Evolutionary conservation across 2,329 filamentous ascomycete genomes (phyloP).

Genomic region (Botrytis byssoidea): DNA sequence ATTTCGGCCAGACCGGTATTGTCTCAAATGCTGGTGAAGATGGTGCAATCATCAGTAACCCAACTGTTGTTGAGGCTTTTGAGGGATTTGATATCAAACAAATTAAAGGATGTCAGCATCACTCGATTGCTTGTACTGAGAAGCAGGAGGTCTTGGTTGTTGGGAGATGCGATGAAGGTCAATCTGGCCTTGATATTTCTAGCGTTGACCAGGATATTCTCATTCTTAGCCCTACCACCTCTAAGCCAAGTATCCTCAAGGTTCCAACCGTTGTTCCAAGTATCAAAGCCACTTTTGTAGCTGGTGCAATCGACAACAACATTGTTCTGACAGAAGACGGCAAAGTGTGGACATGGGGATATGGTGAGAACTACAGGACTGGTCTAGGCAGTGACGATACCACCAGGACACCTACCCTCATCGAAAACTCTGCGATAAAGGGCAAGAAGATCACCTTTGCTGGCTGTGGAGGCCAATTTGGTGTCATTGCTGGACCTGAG

Average conservation of each 20-base stretch:
- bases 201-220: constrained; percentile 57
- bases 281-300: constrained; percentile 43
- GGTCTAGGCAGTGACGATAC: constrained; percentile 76
- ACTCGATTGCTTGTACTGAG: constrained; percentile 64
- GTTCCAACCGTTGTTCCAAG: constrained; percentile 55
- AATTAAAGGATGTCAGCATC: constrained; percentile 72
- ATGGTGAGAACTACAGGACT: constrained; percentile 76
- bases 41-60: constrained; percentile 57
- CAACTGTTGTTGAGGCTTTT: constrained; percentile 4
- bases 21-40: constrained; percentile 62
- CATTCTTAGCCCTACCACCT: constrained; percentile 60
- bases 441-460: constrained; percentile 72
- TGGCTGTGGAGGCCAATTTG: constrained; percentile 80
- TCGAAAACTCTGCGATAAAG: constrained; percentile 80
- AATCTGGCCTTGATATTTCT: constrained; percentile 56
- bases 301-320: constrained; percentile 68
- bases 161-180: constrained; percentile 56
- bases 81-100: constrained; percentile 1
- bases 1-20: constrained; percentile 77
- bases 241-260: constrained; percentile 63
- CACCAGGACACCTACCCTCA: constrained; percentile 70
- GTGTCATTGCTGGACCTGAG: constrained; percentile 52
- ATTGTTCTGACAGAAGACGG: constrained; percentile 68
- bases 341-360: constrained; percentile 75
- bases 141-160: constrained; percentile 59